A percentile compares a stretch with the other conserved stretches of the same genome.
These are phyloP conservation scores for Biancaea sappan DNA, from an alignment of 306 rosid genomes.

Conservation along the genomic window DNA sequence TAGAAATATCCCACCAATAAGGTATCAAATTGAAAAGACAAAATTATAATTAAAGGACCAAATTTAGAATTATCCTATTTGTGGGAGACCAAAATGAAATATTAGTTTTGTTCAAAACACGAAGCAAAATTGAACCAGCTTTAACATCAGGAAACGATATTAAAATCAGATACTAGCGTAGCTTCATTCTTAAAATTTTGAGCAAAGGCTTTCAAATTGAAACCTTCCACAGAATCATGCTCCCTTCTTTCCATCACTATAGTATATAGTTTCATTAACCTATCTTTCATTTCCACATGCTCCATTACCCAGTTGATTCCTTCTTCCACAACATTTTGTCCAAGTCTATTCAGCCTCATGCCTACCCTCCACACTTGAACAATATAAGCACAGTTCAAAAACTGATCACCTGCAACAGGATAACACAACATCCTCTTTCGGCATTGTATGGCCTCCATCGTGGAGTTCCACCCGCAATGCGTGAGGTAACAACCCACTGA, in stretches of 20 bases:
- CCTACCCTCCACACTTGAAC: conserved; percentile 78
- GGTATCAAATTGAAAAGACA: too few relatives aligned
- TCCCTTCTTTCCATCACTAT: conserved; percentile 52
- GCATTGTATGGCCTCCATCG: conserved; percentile 74
- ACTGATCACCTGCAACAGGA: conserved; percentile 90
- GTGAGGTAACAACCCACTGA: conserved; percentile 75
- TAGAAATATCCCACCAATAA: too few relatives aligned
- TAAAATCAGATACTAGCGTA: not conserved
- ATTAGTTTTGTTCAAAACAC: too few relatives aligned
- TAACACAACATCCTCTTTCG: conserved; percentile 65
- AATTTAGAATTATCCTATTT: too few relatives aligned
- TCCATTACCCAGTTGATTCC: conserved; percentile 58
- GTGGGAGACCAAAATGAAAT: too few relatives aligned
- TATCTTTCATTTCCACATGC: conserved; percentile 54
- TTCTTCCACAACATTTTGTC: conserved; percentile 59
- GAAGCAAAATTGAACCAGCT: not conserved
- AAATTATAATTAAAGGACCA: too few relatives aligned
- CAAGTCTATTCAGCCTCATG: conserved; percentile 55
- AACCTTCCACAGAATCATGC: conserved; percentile 10
- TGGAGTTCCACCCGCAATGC: conserved; percentile 98
- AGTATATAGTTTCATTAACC: conserved; percentile 44
- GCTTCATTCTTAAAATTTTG: conserved; percentile 37
- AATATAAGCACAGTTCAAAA: conserved; percentile 65
- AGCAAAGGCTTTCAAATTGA: conserved; percentile 45
- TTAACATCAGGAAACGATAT: not conserved